Evolutionary conservation across 2,329 filamentous ascomycete species (phyloP).

Genomic region (Colletotrichum theobromicola): DNA sequence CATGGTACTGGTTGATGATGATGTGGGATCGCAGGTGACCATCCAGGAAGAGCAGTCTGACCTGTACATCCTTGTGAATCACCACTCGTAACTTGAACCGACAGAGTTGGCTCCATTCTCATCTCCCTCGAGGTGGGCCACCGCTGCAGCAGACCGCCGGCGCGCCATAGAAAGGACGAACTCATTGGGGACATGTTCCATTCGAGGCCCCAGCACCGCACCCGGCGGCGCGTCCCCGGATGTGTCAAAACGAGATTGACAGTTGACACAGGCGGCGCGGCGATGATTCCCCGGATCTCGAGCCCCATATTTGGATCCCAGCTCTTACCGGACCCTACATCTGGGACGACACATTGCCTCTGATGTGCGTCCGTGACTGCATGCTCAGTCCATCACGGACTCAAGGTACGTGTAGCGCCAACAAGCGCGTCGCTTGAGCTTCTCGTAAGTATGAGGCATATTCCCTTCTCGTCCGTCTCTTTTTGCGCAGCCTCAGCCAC

Average conservation of each 20-base stretch:
- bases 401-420: neutral
- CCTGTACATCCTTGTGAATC: neutral
- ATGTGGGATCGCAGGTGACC: conserved; percentile 14
- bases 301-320: neutral
- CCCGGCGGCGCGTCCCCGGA: neutral
- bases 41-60: neutral
- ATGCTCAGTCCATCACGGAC: neutral
- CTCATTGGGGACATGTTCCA: neutral
- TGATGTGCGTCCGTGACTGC: neutral
- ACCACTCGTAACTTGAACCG: neutral
- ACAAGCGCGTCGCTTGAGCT: neutral
- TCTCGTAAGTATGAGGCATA: neutral
- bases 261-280: neutral
- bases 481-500: neutral
- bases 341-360: neutral
- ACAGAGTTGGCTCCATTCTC: neutral
- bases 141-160: neutral
- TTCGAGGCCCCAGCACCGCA: neutral
- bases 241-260: neutral
- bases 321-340: neutral
- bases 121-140: neutral
- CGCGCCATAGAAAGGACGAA: neutral
- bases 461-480: neutral
- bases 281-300: conserved; percentile 15
- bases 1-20: neutral